These are phyloP conservation scores for Mucor racemosus DNA, from an alignment of 371 early-diverging fungal genomes.

Conservation along the genomic window DNA sequence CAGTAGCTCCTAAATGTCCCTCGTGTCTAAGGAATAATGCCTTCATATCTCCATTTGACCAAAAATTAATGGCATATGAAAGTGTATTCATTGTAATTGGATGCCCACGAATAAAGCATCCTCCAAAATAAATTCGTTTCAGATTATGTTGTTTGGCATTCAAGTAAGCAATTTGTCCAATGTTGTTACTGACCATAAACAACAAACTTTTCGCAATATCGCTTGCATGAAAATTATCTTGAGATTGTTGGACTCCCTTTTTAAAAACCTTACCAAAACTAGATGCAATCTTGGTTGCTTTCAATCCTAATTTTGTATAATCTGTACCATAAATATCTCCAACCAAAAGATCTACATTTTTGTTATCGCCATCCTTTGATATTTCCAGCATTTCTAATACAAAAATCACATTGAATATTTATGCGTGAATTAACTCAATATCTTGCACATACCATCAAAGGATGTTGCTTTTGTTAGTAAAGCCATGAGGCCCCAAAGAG, in stretches of 20 bases:
- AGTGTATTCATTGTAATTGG: conserved; percentile 97
- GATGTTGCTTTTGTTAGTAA: conserved; percentile 81
- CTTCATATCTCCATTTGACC: conserved; percentile 95
- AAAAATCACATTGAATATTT: neutral
- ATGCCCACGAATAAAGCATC: conserved; percentile 96
- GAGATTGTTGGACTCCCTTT: conserved; percentile 63
- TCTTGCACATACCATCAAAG: conserved; percentile 75
- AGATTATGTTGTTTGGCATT: conserved; percentile 94
- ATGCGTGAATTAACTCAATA: neutral
- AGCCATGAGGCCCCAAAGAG: conserved; percentile 94
- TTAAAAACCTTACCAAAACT: conserved; percentile 97
- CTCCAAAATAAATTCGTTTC: conserved; percentile 92
- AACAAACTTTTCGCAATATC: conserved; percentile 90
- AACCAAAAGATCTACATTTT: conserved; percentile 91
- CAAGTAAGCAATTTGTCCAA: conserved; percentile 97
- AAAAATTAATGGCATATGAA: conserved; percentile 94
- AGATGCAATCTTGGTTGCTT: conserved; percentile 91
- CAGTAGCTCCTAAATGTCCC: conserved; percentile 95
- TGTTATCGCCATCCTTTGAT: conserved; percentile 91
- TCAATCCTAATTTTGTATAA: conserved; percentile 86
- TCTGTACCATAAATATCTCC: conserved; percentile 97
- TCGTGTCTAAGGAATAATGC: conserved; percentile 96
- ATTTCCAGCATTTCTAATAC: conserved; percentile 88
- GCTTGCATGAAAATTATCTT: conserved; percentile 65
- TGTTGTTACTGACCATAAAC: conserved; percentile 96